These are phyloP conservation scores for Coniella vitis DNA, from an alignment of 2,329 filamentous ascomycete species.

Conservation along the genomic window DNA sequence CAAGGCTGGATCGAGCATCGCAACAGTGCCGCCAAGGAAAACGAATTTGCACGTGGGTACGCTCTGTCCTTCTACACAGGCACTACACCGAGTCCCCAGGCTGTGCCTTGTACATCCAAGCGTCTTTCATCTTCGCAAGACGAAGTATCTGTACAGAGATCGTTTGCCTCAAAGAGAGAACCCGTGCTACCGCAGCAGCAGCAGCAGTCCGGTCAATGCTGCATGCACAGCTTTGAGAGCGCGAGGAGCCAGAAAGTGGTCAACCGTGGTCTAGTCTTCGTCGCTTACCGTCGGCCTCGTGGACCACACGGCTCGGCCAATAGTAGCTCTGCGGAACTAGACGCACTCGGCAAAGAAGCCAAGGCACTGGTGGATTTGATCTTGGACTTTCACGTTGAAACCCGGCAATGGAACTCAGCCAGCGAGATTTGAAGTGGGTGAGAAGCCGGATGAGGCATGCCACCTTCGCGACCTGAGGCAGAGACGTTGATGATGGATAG, in stretches of 20 bases:
- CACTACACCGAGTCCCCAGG: constrained; percentile 10
- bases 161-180: background rate
- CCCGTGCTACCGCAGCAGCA: background rate
- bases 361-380: constrained; percentile 47
- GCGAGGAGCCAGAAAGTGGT: constrained; percentile 17
- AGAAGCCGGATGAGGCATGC: background rate
- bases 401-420: constrained; percentile 10
- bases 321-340: constrained; percentile 35
- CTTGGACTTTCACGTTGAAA: constrained; percentile 36
- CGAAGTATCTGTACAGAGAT: constrained; percentile 18
- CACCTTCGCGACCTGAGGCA: too few relatives aligned
- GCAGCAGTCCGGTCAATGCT: background rate
- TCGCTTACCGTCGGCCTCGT: constrained; percentile 45
- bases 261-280: constrained; percentile 50
- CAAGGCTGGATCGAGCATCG: constrained; percentile 48
- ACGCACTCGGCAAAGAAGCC: constrained; percentile 40
- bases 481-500: too few relatives aligned
- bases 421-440: constrained; percentile 8
- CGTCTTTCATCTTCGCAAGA: background rate
- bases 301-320: constrained; percentile 29
- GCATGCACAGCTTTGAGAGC: background rate
- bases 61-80: constrained; percentile 45
- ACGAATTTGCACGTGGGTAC: constrained; percentile 46
- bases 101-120: background rate
- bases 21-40: constrained; percentile 31